Evolutionary conservation across 1,284 basidiomycete genomes (phyloP).

Genomic region (Tilletia indica): DNA sequence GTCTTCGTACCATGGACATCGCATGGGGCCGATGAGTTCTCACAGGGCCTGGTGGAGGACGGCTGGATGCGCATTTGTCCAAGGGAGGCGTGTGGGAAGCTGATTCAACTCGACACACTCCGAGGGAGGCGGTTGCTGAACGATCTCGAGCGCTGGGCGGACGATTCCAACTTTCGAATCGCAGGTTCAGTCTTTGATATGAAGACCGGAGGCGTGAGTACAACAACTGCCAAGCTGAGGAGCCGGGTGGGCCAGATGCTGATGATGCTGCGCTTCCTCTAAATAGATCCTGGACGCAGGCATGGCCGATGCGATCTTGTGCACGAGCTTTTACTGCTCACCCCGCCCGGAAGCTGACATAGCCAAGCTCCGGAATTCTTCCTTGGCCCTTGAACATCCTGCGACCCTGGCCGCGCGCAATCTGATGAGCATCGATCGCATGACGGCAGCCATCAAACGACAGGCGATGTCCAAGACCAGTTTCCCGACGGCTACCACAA

Average conservation of each 20-base stretch:
- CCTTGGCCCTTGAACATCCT: background rate
- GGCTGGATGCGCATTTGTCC: background rate
- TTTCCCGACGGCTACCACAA: background rate
- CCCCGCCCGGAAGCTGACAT: background rate
- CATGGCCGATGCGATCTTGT: background rate
- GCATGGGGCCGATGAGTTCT: background rate
- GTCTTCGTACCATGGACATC: conserved; percentile 12
- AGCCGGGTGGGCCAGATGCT: background rate
- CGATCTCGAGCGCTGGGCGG: conserved; percentile 3
- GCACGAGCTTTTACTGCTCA: background rate
- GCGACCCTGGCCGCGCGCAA: background rate
- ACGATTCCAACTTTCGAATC: background rate
- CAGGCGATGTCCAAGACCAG: background rate
- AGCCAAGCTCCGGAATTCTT: background rate
- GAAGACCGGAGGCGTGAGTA: background rate
- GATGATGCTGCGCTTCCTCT: background rate
- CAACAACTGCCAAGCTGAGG: background rate
- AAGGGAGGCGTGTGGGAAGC: background rate
- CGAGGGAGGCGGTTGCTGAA: too few species aligned
- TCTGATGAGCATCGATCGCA: background rate
- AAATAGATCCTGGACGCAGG: background rate
- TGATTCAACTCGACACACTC: background rate
- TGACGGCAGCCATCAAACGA: background rate
- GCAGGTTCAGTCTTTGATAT: background rate
- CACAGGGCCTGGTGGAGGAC: background rate